Percentiles rank a stretch among this genome's conserved stretches.
Conservation (phyloP, 179 eudicot genomes). For the Beta macrorhiza region DNA sequence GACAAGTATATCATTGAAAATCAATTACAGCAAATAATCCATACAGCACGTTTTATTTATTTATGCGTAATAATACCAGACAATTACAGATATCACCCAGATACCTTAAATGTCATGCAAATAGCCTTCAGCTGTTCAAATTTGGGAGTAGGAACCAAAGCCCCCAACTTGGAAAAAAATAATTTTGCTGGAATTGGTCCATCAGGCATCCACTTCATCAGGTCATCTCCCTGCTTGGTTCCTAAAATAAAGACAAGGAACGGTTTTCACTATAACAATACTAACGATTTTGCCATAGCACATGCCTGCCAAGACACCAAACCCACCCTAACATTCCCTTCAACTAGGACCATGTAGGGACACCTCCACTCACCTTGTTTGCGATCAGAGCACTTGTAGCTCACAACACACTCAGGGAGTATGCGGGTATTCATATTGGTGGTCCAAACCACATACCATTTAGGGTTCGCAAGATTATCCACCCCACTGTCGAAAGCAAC, state of each 20-base stretch:
- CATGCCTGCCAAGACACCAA: background rate
- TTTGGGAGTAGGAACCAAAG: slow-evolving; percentile 42
- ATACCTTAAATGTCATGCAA: slow-evolving; percentile 47
- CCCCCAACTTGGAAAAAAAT: slow-evolving; percentile 34
- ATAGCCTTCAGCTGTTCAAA: slow-evolving; percentile 33
- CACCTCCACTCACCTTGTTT: slow-evolving; percentile 34
- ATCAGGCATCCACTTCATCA: slow-evolving; percentile 21
- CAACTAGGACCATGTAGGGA: background rate
- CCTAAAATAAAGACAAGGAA: background rate
- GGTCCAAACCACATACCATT: slow-evolving; percentile 54
- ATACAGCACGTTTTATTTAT: too few species aligned
- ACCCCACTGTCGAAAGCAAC: slow-evolving; percentile 49
- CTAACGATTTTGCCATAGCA: background rate
- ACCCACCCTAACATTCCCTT: background rate
- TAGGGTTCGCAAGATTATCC: slow-evolving; percentile 55
- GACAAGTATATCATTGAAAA: too few species aligned
- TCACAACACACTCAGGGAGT: slow-evolving; percentile 57
- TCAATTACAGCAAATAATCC: too few species aligned
- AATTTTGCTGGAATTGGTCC: slow-evolving; percentile 30
- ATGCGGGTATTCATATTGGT: slow-evolving; percentile 60
- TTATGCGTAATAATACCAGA: too few species aligned
- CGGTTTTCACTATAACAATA: background rate
- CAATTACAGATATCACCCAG: background rate
- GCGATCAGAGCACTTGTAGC: slow-evolving; percentile 41
- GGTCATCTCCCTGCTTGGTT: slow-evolving; percentile 8